phyloP scores from a whole-genome alignment of 208 protist species.

The Leishmania guyanensis region DNA sequence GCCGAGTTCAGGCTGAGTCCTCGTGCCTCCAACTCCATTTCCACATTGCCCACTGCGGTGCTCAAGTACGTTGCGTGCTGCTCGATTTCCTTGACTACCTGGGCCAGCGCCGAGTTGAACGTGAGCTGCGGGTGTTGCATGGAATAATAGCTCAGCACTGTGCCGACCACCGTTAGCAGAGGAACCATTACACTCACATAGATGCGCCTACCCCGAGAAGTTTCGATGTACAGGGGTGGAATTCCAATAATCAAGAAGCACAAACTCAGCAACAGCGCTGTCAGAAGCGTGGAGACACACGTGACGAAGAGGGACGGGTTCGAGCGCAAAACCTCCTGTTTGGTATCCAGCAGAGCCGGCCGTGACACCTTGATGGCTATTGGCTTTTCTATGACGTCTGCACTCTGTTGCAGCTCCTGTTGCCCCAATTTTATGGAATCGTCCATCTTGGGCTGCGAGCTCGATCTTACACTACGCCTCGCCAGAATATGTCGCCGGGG shows the following conservation, averaged over 20 bases:
- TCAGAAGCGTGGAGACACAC: conserved; percentile 27
- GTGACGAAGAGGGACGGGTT: conserved; percentile 21
- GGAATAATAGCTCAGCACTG: conserved; percentile 48
- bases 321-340: background rate
- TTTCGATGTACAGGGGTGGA: conserved; percentile 47
- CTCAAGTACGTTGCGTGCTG: conserved; percentile 30
- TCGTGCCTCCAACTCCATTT: conserved; percentile 27
- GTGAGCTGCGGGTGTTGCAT: conserved; percentile 37
- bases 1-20: background rate
- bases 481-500: background rate
- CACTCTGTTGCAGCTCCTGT: background rate
- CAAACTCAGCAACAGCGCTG: conserved; percentile 29
- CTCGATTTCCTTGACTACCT: conserved; percentile 32
- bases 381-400: background rate
- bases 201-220: conserved; percentile 17
- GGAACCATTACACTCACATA: conserved; percentile 61
- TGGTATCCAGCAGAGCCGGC: conserved; percentile 12
- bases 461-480: too few relatives aligned
- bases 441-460: background rate
- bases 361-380: conserved; percentile 13
- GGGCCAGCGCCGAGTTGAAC: conserved; percentile 35
- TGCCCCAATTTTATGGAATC: background rate
- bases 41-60: conserved; percentile 26
- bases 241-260: conserved; percentile 49
- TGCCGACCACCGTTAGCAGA: conserved; percentile 41